Evolutionary conservation across 371 early-diverging fungal genomes (phyloP), one percentile per base, ranked within the genome.

Genomic region (Rhizopus delemar): DNA sequence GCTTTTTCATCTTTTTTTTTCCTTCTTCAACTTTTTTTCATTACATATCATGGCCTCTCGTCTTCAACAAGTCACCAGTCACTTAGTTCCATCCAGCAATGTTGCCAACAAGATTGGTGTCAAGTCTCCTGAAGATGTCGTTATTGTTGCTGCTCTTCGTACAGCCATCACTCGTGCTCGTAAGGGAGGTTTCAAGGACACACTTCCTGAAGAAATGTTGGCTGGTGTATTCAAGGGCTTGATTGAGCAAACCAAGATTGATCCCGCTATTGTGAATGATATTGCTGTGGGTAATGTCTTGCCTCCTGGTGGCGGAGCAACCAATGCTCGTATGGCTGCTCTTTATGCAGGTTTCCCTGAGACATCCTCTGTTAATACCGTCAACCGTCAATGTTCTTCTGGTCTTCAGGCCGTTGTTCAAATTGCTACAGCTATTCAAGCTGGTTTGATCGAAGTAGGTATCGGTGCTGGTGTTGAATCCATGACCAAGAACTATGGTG

Each of bases 381-480:
- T 94, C 72, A 99, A 99, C 88, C 90, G 98, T 49, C 96, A 96
- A 80, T 99, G 98, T 86, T 97, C 96, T 51, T 91, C 91, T 62
- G 98, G 99, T 68, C 87, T 99, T 52, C 96, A 98, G 74, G 96
- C 98, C 32, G 88, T 93, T 56, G 93, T 90, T 58, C 88, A 84
- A 74, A 90, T 98, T 51, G 97, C 95, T 48, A 75, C 87, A 64
- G 92, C 93, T 57, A 97, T 99, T 72, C 90, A 90, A 77, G 70
- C 90, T 38, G 97, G 95, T 69, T 78, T 86, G 82, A 95, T 98
- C 66, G 94, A 96, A 69, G 81, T 96, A 54, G 99, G 99, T 73
- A 94, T 99, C 68, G 93, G 91, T 72, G 99, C 97, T 45, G 99
- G 99, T 81, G 95, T 97, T 51, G 99, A 99, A 74, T 91, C 92